Base-by-base conservation (phyloP, 2,329 filamentous ascomycete genomes). In the Ophiostoma ulmi region DNA sequence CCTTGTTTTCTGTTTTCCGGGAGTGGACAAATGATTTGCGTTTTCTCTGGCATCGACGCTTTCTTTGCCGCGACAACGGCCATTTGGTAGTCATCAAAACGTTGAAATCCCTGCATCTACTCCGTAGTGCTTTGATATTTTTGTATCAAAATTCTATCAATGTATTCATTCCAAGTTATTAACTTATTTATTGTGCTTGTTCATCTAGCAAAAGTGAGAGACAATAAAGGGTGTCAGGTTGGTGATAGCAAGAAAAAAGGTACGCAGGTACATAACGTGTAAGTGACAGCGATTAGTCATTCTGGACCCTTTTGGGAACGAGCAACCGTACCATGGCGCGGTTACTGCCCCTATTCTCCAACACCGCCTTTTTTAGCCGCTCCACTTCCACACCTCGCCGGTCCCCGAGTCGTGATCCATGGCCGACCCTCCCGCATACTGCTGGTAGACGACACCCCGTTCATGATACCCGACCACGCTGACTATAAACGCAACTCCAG, bases 291-390 rank as follows among this genome's bases (percentile, higher is more conserved):
- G 44, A 58, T 58, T 58, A 58, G 52, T 58, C 52, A 58, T 58
- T 31, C 4, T 7, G 52, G 44, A 13, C 52, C 52, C 22, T 58
- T 13, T 5, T 22, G 22, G 61, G 44, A 48, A 48, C 5, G 44
- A 5, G 44, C 44, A 48, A 48, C 44, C 44, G 44, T 64, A 31
- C 61, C 17, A 64, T 64, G 36, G 26, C 58, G 26, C 17, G 31
- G 4, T 35, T 35, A 64, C 58, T 64, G 31, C 61, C 61, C 61
- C 61, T 64, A 64, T 64, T 38, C 31, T 17, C 52, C 61, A 70
- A 44, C 63, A 22, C 48, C 44, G 44, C n/a, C 35, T 41, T 26
- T 66, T 66, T 26, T 26, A 26, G 52, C 52, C n/a, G 4, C 64
- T 58, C 52, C 52, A 58, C 52, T 11, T 38, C 11, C 22, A 63